Evolutionary conservation across 2,329 filamentous ascomycete species (phyloP), one percentile per base, ranked within the genome.

Genomic region (Aspergillus hiratsukae): DNA sequence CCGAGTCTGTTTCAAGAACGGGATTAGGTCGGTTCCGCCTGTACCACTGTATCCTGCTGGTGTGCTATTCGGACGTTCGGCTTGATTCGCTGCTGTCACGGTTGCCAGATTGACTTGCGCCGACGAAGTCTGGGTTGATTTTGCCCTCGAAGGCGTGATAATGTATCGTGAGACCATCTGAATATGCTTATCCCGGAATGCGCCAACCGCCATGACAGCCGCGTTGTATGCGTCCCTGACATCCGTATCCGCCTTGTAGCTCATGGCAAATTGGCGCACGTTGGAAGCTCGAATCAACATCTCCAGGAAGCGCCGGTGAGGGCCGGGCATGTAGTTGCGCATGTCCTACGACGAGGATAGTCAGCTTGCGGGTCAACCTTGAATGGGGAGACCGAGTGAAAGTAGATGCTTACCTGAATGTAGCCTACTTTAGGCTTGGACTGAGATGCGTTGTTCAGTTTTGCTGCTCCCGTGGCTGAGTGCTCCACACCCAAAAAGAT

Each of bases 1-100:
- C 54, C 81, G 71, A 5, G 79, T 80, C 50, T 78, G 75, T 58
- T 78, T 79, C 55, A 83, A 61, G 58, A 83, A 83, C 0, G 80
- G 79, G 53, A 83, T 80, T 57, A 83, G 63, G 56, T 74, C 77
- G 0, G 80, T 82, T 0, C 80, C 80, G n/a, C 80, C 80, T 0
- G 80, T 82, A 0, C 80, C 80, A 48, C 74, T 69, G 43, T 81
- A 62, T 10, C 76, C 74, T 48, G 71, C 69, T 2, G 67, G 71
- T 25, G 65, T 66, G 10, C 68, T 62, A 21, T 61, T 59, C 25
- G 67, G 63, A 4, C 64, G 64, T 3, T 69, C 70, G 56, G 72
- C 62, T 41, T 72, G 51, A 17, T 51, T 71, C 0, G 75, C 73
- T n/a, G 78, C 78, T 10, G 75, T 73, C 5, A 46, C 43, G 3